Conservation (phyloP, 768 basidiomycete genomes). For the Auricularia cornea region DNA sequence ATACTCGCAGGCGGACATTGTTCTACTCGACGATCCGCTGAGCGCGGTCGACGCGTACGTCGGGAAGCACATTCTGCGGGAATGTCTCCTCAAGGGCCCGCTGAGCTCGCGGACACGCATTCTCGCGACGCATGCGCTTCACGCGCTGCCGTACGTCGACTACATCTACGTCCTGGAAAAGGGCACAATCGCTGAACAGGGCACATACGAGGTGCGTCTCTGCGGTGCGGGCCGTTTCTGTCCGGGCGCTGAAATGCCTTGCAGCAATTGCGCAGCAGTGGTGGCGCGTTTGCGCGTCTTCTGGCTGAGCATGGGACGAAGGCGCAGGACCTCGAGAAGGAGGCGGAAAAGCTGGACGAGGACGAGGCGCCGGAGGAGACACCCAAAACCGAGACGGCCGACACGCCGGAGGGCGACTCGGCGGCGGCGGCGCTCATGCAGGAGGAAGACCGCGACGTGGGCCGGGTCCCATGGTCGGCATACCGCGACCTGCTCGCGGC, state of each 20-base stretch:
- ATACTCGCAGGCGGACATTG: conserved; percentile 64
- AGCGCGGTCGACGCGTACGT: conserved; percentile 75
- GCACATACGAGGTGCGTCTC: conserved; percentile 46
- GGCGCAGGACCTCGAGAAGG: conserved; percentile 14
- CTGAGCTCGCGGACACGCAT: conserved; percentile 47
- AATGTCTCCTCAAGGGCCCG: conserved; percentile 50
- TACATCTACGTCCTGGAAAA: conserved; percentile 57
- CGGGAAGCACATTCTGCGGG: conserved; percentile 53
- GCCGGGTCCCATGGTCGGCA: conserved; percentile 40
- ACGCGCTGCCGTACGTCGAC: conserved; percentile 49
- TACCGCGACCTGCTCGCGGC: conserved; percentile 40
- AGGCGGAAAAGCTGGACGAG: conserved; percentile 11
- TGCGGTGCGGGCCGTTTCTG: conserved; percentile 2
- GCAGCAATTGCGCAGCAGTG: conserved; percentile 20
- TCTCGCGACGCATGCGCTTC: conserved; percentile 54
- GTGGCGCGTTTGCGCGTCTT: conserved; percentile 36
- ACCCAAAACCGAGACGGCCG: conserved; percentile 5
- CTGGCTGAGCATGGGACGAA: conserved; percentile 48
- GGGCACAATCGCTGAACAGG: conserved; percentile 52
- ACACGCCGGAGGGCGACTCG: conserved; percentile 12
- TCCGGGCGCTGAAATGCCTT: not conserved
- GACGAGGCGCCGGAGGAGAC: not conserved
- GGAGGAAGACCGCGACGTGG: conserved; percentile 50
- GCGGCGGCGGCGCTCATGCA: conserved; percentile 24
- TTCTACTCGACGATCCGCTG: conserved; percentile 75